Evolutionary conservation across 1,139 yeast species (phyloP), one percentile per base, ranked within the genome.

Genomic region (Eremothecium cymbalariae): DNA sequence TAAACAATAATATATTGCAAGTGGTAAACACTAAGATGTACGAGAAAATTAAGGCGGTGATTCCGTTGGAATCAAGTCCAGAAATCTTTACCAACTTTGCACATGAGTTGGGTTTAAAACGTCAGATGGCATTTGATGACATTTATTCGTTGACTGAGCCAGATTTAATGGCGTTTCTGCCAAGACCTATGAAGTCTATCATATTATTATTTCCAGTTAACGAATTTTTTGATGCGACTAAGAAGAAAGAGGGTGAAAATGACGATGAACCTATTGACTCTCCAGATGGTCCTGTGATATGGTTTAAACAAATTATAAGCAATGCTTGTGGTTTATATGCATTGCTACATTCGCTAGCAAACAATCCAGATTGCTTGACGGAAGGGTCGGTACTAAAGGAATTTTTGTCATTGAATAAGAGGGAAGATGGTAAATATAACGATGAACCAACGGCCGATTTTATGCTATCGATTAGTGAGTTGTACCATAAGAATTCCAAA

Each of bases 301-400:
- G 96, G 96, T 77, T 75, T 50, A 75, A 74, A 43, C 98, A 90
- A 51, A 77, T 90, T 1, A 76, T 90, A 24, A 74, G 75, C 41
- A 90, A 90, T 56, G 94, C 95, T 0, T 90, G 98, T 62, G 98
- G 98, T 4, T 70, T 93, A 31, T 85, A 82, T 59, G 98, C 95
- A 0, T 60, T 90, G 32, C 61, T 90, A 19, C 97, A 90, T 51
- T 67, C 83, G 0, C 59, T 85, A 25, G 60, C 77, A 18, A 90
- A 90, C 53, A 51, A 62, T 25, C 44, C 38, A 9, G 47, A 44
- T 6, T 18, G 48, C 13, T 18, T 55, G 40, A 49, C 33, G 3
- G 36, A 50, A 0, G 58, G 45, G 17, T 57, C 67, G 3, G 43
- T 47, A n/a, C 47, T 65, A 18, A 48, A 51, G 6, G 38, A 51